Evolutionary conservation across 805 yeast species (phyloP).

Genomic region (Tetrapisispora pingtungensis): DNA sequence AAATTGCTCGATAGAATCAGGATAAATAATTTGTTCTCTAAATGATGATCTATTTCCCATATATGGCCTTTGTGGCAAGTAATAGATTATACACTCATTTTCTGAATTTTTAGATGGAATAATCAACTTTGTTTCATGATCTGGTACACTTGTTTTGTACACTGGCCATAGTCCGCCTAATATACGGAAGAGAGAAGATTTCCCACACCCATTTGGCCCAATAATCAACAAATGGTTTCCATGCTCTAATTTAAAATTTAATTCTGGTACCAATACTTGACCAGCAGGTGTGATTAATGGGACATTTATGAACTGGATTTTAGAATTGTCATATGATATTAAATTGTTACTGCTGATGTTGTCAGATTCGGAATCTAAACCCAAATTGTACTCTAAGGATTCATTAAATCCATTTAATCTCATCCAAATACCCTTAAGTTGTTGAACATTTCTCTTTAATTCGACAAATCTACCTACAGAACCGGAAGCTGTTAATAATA

Average conservation of each 20-base stretch:
- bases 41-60: conserved; percentile 55
- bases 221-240: conserved; percentile 84
- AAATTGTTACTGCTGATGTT: conserved; percentile 2
- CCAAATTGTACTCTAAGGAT: conserved; percentile 31
- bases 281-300: conserved; percentile 83
- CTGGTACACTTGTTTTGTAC: conserved; percentile 41
- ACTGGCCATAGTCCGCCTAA: conserved; percentile 94
- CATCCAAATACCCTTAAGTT: conserved; percentile 70
- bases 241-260: conserved; percentile 61
- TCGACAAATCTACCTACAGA: conserved; percentile 81
- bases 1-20: conserved; percentile 57
- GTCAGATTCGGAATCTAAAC: conserved; percentile 9
- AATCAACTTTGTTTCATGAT: conserved; percentile 38
- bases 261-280: conserved; percentile 54
- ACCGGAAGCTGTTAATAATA: conserved; percentile 73
- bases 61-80: conserved; percentile 88
- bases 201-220: conserved; percentile 96
- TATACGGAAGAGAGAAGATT: conserved; percentile 82
- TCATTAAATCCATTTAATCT: conserved; percentile 64
- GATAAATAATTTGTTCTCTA: conserved; percentile 83
- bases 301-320: conserved; percentile 59
- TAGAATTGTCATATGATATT: conserved; percentile 42
- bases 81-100: conserved; percentile 43
- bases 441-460: conserved; percentile 74
- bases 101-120: conserved; percentile 30